These are phyloP conservation scores for Pseudocercospora eumusae DNA, from an alignment of 2,329 filamentous ascomycete species.

Conservation along the genomic window DNA sequence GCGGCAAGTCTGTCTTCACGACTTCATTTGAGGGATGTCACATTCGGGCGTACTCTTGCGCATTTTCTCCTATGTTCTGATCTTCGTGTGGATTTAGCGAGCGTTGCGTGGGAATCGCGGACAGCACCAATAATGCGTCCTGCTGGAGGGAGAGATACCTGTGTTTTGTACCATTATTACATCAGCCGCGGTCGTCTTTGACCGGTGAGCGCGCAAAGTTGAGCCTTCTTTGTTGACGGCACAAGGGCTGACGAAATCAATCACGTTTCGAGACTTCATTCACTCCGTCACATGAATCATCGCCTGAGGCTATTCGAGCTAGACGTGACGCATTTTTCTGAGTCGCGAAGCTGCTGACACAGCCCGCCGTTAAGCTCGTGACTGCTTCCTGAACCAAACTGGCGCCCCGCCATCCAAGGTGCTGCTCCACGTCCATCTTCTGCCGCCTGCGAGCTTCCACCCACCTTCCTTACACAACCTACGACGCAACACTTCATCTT, in stretches of 20 bases:
- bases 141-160: neutral
- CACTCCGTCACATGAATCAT: constrained; percentile 7
- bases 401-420: constrained; percentile 3
- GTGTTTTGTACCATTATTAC: constrained; percentile 9
- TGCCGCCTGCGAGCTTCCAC: constrained; percentile 4
- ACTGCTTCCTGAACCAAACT: neutral
- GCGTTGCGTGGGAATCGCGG: constrained; percentile 15
- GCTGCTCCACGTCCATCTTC: constrained; percentile 9
- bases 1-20: too few species aligned
- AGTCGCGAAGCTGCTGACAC: constrained; percentile 7
- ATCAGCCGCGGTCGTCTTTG: constrained; percentile 12
- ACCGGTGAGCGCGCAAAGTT: constrained; percentile 14
- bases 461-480: constrained; percentile 19
- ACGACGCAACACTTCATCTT: constrained; percentile 17
- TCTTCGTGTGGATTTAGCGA: constrained; percentile 14
- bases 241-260: constrained; percentile 4
- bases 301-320: neutral
- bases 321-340: constrained; percentile 4
- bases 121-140: constrained; percentile 10
- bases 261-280: constrained; percentile 4
- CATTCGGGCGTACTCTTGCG: neutral
- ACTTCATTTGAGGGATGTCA: neutral
- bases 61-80: neutral
- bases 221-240: constrained; percentile 15
- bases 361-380: neutral